These are phyloP conservation scores for Oryza officinalis DNA, from an alignment of 176 grass and related monocot genomes.

Conservation along the genomic window DNA sequence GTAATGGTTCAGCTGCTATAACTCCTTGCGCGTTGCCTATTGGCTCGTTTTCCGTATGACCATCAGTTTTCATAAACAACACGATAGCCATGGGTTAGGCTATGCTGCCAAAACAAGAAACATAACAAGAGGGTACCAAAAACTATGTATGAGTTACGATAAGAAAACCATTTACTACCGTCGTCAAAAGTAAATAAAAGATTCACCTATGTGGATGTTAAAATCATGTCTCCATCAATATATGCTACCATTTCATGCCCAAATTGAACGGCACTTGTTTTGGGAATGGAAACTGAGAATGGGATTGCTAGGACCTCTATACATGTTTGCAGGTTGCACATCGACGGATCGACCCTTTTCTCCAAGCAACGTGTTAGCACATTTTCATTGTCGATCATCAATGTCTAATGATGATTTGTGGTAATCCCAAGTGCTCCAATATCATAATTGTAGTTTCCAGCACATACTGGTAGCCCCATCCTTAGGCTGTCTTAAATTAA, in stretches of 20 bases:
- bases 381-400: background rate
- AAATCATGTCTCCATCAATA: background rate
- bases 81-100: background rate
- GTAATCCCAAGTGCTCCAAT: background rate
- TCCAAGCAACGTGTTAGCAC: background rate
- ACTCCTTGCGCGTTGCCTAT: background rate
- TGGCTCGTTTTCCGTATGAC: slow-evolving; percentile 5
- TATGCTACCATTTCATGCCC: background rate
- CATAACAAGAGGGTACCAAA: slow-evolving; percentile 4
- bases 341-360: background rate
- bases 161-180: background rate
- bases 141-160: background rate
- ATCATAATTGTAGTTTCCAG: background rate
- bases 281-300: background rate
- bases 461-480: background rate
- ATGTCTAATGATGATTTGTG: background rate
- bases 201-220: background rate
- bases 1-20: slow-evolving; percentile 13
- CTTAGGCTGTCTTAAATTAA: background rate
- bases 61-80: background rate
- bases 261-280: background rate
- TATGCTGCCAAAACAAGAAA: slow-evolving; percentile 22
- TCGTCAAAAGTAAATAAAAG: background rate
- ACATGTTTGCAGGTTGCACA: background rate
- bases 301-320: background rate